Evolutionary conservation across 352 stramenopile species (phyloP).

Genomic region (Globisporangium viniferum): DNA sequence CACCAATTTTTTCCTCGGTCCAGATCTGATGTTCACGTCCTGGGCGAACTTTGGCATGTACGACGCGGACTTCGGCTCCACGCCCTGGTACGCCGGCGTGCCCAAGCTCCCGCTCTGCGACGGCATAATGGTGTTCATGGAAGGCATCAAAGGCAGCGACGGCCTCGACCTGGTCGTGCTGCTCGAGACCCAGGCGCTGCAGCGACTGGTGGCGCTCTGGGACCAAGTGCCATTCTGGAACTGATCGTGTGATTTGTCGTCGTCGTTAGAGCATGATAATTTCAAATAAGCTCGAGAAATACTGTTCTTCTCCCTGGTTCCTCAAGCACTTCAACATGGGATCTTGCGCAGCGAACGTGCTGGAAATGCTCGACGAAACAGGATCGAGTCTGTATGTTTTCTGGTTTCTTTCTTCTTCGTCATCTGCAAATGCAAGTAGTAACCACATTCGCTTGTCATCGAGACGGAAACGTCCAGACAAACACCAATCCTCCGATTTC

Average conservation of each 20-base stretch:
- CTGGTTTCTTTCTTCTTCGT: too few relatives aligned
- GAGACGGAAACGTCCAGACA: too few relatives aligned
- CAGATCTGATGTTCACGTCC: slow-evolving; percentile 61
- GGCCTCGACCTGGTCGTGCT: slow-evolving; percentile 48
- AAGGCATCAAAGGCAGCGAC: slow-evolving; percentile 29
- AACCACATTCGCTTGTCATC: too few relatives aligned
- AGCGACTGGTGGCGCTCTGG: slow-evolving; percentile 33
- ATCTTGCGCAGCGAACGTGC: too few relatives aligned
- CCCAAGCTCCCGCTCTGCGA: slow-evolving; percentile 34
- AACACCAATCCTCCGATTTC: too few relatives aligned
- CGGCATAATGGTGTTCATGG: slow-evolving; percentile 45
- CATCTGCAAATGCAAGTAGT: too few relatives aligned
- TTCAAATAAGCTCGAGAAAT: too few relatives aligned
- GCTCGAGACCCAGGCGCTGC: slow-evolving; percentile 35
- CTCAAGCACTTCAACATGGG: too few relatives aligned
- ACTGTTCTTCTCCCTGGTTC: too few relatives aligned
- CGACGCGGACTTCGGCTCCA: slow-evolving; percentile 42
- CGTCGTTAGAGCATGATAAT: too few relatives aligned
- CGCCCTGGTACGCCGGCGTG: slow-evolving; percentile 35
- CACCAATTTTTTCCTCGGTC: slow-evolving; percentile 45
- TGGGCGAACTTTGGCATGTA: slow-evolving; percentile 62
- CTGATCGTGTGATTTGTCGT: not conserved
- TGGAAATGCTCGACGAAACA: too few relatives aligned
- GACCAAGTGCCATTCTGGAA: slow-evolving; percentile 13
- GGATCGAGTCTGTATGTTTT: too few relatives aligned